phyloP scores from a whole-genome alignment of 2,329 filamentous ascomycete genomes.

The Dothiorella sarmentorum region DNA sequence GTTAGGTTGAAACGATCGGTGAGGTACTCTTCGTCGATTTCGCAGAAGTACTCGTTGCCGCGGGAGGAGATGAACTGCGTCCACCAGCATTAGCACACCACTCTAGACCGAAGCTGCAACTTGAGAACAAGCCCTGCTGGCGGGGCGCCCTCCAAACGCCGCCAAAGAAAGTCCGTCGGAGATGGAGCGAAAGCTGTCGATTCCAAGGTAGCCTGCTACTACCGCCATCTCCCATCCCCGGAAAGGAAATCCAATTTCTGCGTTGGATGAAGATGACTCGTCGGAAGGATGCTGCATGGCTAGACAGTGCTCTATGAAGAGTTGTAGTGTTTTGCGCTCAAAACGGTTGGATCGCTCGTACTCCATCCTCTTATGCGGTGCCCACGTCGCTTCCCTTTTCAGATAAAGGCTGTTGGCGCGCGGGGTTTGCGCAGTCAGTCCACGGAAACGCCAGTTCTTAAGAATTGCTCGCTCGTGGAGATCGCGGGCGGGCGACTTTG shows the following conservation, averaged over 20 bases:
- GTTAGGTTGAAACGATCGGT: conserved; percentile 98
- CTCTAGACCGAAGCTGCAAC: neutral
- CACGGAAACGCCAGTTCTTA: neutral
- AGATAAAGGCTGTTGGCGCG: neutral
- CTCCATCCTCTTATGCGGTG: neutral
- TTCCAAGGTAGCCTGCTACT: neutral
- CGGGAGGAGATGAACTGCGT: conserved; percentile 96
- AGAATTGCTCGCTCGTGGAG: neutral
- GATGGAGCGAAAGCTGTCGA: neutral
- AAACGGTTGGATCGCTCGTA: conserved; percentile 1
- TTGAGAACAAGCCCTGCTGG: neutral
- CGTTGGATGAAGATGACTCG: neutral
- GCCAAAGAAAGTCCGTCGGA: neutral
- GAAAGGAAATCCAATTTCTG: neutral
- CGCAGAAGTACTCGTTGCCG: conserved; percentile 99
- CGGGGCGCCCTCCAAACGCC: neutral
- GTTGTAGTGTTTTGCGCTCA: neutral
- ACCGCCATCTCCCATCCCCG: neutral
- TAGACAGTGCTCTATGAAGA: neutral
- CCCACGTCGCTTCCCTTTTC: neutral
- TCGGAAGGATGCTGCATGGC: neutral
- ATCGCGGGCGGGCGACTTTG: neutral
- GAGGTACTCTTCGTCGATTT: conserved; percentile 98
- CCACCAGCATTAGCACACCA: neutral
- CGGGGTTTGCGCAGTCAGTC: neutral